Evolutionary conservation across 768 basidiomycete genomes (phyloP), one percentile per base, ranked within the genome.

Genomic region (Kwoniella dendrophila): DNA sequence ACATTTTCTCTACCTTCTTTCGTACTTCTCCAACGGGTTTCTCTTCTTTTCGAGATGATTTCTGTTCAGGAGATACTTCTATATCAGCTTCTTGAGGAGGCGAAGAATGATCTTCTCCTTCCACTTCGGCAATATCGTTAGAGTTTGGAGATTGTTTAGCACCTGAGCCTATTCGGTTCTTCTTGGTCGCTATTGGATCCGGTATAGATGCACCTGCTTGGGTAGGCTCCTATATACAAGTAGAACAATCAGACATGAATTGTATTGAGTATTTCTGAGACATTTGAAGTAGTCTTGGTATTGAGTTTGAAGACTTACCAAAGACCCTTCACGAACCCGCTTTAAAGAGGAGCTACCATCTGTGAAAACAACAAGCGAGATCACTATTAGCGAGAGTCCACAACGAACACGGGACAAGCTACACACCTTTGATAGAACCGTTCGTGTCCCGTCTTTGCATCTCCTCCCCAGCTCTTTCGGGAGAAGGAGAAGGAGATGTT

Each of bases 1-100:
- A 63, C 75, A 77, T 71, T 53, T 72, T 56, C 48, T 70, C 68
- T 14, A 77, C 75, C 50, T 75, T 73, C 40, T 67, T 52, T 38
- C 75, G 54, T 14, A 77, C 75, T 54, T 77, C 75, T 11, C 68
- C 68, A 6, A 77, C 71, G 7, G 63, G 73, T 40, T 64, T 61
- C 6, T 56, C 64, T 33, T 77, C 73, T 3, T 51, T 62, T 11
- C 26, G 16, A 16, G 51, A 45, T 1, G 40, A n/a, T 16, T 40
- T 34, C 1, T 16, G 43, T 26, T 36, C 38, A 10, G 26, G 14
- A 4, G 20, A 18, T 4, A 3, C 30, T 0, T 60, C 50, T n/a
- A 51, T 20, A 3, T 52, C 50, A 30, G 52, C 49, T 16, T 60
- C 59, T 29, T 55, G 24, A 44, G 24, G 36, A 33, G 59, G 40